phyloP scores from a whole-genome alignment of 352 stramenopile species.

The Pythium grandisporangium region DNA sequence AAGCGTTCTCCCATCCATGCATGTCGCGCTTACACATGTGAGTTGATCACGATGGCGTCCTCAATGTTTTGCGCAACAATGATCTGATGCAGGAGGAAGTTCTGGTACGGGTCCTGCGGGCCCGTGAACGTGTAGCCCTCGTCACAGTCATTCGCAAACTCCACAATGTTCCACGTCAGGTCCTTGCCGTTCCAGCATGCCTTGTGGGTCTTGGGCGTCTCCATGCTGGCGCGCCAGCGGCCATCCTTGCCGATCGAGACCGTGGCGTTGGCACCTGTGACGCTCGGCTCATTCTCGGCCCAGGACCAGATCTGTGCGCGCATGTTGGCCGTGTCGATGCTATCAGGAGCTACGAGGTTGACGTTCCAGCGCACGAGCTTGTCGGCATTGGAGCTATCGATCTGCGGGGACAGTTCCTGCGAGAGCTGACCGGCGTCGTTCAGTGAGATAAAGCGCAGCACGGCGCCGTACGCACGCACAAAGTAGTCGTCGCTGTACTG shows the following conservation, averaged over 20 bases:
- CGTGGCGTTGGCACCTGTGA: constrained; percentile 16
- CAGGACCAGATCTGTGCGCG: constrained; percentile 41
- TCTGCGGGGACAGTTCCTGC: constrained; percentile 15
- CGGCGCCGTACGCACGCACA: constrained; percentile 28
- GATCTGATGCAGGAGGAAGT: constrained; percentile 26
- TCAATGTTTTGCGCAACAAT: constrained; percentile 20
- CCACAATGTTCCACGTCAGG: constrained; percentile 26
- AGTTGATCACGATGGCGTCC: constrained; percentile 32
- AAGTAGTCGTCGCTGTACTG: constrained; percentile 41
- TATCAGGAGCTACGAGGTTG: constrained; percentile 41
- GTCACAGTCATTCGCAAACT: constrained; percentile 13
- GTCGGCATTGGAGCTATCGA: constrained; percentile 25
- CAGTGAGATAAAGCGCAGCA: constrained; percentile 43
- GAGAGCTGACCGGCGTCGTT: constrained; percentile 16
- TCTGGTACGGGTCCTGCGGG: constrained; percentile 38
- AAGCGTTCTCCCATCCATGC: too few species aligned
- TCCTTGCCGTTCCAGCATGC: constrained; percentile 30
- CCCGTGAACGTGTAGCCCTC: constrained; percentile 17
- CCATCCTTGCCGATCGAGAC: constrained; percentile 23
- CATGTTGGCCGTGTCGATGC: constrained; percentile 37
- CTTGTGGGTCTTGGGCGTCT: constrained; percentile 16
- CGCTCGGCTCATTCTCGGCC: constrained; percentile 34
- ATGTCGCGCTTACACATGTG: too few species aligned
- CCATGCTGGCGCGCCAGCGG: constrained; percentile 20
- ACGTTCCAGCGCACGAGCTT: constrained; percentile 49